Percentiles rank a stretch among this genome's conserved stretches.
These are phyloP conservation scores for Aspergillus calidoustus DNA, from an alignment of 2,329 filamentous ascomycete species.

Conservation along the genomic window DNA sequence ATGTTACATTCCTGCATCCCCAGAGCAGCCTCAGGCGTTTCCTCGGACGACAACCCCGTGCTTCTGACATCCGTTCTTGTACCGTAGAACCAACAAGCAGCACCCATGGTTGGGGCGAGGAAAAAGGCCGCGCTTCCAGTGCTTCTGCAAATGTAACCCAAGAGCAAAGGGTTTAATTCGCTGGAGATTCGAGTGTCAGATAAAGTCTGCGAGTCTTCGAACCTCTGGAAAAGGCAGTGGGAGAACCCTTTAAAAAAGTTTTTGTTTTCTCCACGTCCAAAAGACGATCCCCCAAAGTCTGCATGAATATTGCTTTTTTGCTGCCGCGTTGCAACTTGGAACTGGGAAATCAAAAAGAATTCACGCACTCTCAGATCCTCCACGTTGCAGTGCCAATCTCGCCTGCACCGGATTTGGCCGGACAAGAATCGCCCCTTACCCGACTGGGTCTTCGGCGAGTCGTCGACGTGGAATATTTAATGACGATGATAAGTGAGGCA, in stretches of 20 bases:
- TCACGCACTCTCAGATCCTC: conserved; percentile 20
- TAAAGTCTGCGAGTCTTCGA: neutral
- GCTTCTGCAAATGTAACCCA: conserved; percentile 15
- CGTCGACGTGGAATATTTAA: neutral
- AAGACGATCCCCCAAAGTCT: conserved; percentile 1
- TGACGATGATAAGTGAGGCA: conserved; percentile 12
- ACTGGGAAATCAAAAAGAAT: conserved; percentile 8
- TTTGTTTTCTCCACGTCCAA: conserved; percentile 3
- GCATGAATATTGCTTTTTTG: conserved; percentile 5
- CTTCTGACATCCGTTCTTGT: neutral
- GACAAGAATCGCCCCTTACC: conserved; percentile 23
- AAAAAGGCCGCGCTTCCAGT: conserved; percentile 4
- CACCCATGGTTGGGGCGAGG: conserved; percentile 8
- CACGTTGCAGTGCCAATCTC: conserved; percentile 16
- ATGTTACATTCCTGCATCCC: neutral
- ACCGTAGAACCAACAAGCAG: conserved; percentile 1
- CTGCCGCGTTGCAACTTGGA: neutral
- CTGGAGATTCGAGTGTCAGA: neutral
- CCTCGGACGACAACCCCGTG: neutral
- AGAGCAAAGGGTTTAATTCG: conserved; percentile 6
- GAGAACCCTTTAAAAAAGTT: neutral
- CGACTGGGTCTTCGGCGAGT: conserved; percentile 7
- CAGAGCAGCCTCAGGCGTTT: neutral
- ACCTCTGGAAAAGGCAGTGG: neutral
- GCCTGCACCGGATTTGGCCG: conserved; percentile 24